These are phyloP conservation scores for Limonomyces culmigenus DNA, from an alignment of 1,284 basidiomycete genomes.

Conservation along the genomic window DNA sequence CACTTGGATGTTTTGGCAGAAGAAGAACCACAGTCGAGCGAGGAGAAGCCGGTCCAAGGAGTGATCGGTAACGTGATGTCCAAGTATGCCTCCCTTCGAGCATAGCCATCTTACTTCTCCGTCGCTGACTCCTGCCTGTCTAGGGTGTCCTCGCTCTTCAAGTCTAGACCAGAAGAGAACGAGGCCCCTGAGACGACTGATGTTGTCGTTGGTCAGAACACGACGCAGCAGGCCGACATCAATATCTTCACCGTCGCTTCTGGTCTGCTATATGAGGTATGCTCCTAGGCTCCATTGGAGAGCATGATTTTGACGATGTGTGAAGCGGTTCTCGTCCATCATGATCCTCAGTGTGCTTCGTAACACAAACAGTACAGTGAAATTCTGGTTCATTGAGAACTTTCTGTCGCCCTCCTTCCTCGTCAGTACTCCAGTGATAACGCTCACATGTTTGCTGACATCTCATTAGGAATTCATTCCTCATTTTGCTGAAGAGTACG, in stretches of 20 bases:
- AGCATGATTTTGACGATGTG: slow-evolving; percentile 3
- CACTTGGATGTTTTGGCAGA: slow-evolving; percentile 60
- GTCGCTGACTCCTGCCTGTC: not conserved
- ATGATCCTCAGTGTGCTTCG: slow-evolving; percentile 94
- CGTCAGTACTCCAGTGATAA: slow-evolving; percentile 27
- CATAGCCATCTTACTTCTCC: slow-evolving; percentile 40
- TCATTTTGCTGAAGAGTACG: slow-evolving; percentile 76
- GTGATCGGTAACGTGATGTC: slow-evolving; percentile 29
- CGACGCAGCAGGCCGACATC: slow-evolving; percentile 62
- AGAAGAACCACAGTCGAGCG: too few species aligned
- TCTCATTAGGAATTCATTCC: slow-evolving; percentile 79
- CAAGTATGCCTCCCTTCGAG: slow-evolving; percentile 7
- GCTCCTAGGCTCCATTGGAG: slow-evolving; percentile 3
- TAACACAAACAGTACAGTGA: slow-evolving; percentile 86
- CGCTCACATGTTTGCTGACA: not conserved
- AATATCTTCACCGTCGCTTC: slow-evolving; percentile 99
- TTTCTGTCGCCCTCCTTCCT: slow-evolving; percentile 97
- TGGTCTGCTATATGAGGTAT: slow-evolving; percentile 86
- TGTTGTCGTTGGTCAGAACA: slow-evolving; percentile 9
- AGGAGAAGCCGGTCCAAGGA: too few species aligned
- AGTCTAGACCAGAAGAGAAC: too few species aligned
- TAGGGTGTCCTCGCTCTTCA: slow-evolving; percentile 42
- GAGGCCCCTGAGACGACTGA: slow-evolving; percentile 9
- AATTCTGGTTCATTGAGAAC: slow-evolving; percentile 99
- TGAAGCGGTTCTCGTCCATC: slow-evolving; percentile 87